Evolutionary conservation across 2,329 filamentous ascomycete species (phyloP).

Genomic region (Hypoxylon sp.): DNA sequence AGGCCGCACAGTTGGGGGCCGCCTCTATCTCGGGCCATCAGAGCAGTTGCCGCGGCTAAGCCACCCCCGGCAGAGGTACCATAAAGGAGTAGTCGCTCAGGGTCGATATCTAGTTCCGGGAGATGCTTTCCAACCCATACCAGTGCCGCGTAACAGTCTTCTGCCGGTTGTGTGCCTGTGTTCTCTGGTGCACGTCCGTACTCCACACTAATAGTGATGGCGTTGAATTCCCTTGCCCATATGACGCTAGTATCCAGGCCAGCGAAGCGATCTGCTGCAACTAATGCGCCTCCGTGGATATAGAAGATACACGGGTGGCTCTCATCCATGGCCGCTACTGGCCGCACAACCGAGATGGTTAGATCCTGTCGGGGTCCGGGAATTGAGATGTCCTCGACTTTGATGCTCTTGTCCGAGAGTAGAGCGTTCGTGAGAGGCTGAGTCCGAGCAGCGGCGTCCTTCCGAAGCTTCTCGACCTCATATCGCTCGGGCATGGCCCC

Average conservation of each 20-base stretch:
- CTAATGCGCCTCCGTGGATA: slow-evolving; percentile 53
- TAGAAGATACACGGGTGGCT: slow-evolving; percentile 53
- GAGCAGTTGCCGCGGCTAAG: slow-evolving; percentile 66
- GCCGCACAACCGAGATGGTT: slow-evolving; percentile 48
- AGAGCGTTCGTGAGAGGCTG: slow-evolving; percentile 49
- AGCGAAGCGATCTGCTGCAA: slow-evolving; percentile 53
- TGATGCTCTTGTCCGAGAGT: slow-evolving; percentile 50
- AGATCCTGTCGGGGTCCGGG: slow-evolving; percentile 48
- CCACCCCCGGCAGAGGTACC: slow-evolving; percentile 72
- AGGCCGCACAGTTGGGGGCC: slow-evolving; percentile 56
- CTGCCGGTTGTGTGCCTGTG: slow-evolving; percentile 48
- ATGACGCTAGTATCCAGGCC: slow-evolving; percentile 53
- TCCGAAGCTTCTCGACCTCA: slow-evolving; percentile 51
- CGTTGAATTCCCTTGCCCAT: slow-evolving; percentile 52
- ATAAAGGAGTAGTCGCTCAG: slow-evolving; percentile 65
- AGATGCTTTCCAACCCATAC: slow-evolving; percentile 54
- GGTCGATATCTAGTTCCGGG: slow-evolving; percentile 58
- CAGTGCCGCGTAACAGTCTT: slow-evolving; percentile 59
- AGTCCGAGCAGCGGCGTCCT: slow-evolving; percentile 48
- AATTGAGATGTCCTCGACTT: slow-evolving; percentile 48
- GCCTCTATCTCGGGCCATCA: slow-evolving; percentile 62
- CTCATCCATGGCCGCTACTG: slow-evolving; percentile 34
- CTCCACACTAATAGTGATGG: slow-evolving; percentile 54
- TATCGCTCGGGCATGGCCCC: slow-evolving; percentile 49
- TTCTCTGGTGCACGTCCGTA: slow-evolving; percentile 54